Base-by-base conservation (phyloP, 2,329 filamentous ascomycete genomes). In the Penicillium sp. region DNA sequence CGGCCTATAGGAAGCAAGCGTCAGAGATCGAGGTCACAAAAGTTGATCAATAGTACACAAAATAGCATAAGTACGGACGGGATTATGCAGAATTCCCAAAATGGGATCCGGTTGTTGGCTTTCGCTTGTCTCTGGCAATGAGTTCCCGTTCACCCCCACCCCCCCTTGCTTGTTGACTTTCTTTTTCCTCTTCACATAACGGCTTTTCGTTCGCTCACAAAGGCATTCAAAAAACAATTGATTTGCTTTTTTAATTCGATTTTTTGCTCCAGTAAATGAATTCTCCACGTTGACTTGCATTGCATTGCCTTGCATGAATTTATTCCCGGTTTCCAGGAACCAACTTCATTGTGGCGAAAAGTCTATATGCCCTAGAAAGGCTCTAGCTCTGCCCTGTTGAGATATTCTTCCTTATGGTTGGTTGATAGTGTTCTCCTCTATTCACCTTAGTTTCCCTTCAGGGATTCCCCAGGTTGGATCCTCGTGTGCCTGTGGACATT, bases 291-390 rank as follows among this genome's bases (percentile, higher is more conserved):
- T 61, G 59, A 62, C 58, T 60, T 39, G 61, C 62, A 62, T 58
- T 57, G 56, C 60, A 59, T 60, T 54, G 39, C 62, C 62, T 64
- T 64, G 58, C 62, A 60, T 63, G 18, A 27, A 31, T 40, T 50
- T 50, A 9, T 46, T 62, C 53, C 61, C 62, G 59, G 47, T 42
- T 61, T 52, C 55, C 62, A 54, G 61, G 57, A 59, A 62, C 59
- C 34, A 29, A 40, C 32, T 31, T 27, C 3, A 25, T 25, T 25
- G 51, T 52, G 48, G 50, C 54, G 15, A 59, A 59, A 59, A 57
- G 45, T 52, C 49, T 51, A 58, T 60, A 39, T 46, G 46, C 51
- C 54, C 50, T 59, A 50, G 9, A 32, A 45, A 12, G n/a, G 3
- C 16, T 23, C 27, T 8, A 21, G 32, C 34, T 38, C 35, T 37